Percentiles rank a stretch among this genome's conserved stretches.
phyloP scores from a whole-genome alignment of 1,139 yeast genomes.

The Kodamaea anthophila region DNA sequence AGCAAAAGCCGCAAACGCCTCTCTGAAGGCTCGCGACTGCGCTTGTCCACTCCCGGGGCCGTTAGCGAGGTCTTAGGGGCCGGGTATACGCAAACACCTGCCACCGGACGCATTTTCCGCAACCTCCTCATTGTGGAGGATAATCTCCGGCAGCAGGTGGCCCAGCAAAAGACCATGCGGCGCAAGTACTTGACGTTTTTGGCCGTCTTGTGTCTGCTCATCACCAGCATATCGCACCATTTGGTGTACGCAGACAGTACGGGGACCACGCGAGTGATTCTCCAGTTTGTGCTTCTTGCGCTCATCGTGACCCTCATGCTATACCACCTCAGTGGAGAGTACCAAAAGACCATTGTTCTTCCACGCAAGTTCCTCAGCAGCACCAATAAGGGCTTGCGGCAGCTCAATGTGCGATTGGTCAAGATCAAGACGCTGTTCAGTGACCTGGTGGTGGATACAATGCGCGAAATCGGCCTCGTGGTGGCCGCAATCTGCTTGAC shows the following conservation, averaged over 20 bases:
- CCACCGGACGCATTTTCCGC: slow-evolving; percentile 69
- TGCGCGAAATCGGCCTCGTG: slow-evolving; percentile 34
- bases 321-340: slow-evolving; percentile 86
- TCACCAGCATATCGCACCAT: slow-evolving; percentile 38
- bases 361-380: slow-evolving; percentile 74
- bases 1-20: neutral
- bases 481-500: slow-evolving; percentile 22
- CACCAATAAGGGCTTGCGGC: slow-evolving; percentile 83
- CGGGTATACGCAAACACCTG: slow-evolving; percentile 43
- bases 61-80: slow-evolving; percentile 19
- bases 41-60: slow-evolving; percentile 4
- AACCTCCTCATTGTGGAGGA: slow-evolving; percentile 81
- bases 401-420: slow-evolving; percentile 71
- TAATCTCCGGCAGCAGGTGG: slow-evolving; percentile 71
- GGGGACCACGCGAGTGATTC: slow-evolving; percentile 38
- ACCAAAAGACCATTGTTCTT: slow-evolving; percentile 72
- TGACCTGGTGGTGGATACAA: slow-evolving; percentile 45
- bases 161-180: slow-evolving; percentile 63
- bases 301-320: slow-evolving; percentile 64
- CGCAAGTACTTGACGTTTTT: slow-evolving; percentile 71
- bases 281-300: slow-evolving; percentile 62
- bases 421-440: slow-evolving; percentile 56
- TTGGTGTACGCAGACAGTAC: slow-evolving; percentile 23
- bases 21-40: slow-evolving; percentile 21
- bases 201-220: slow-evolving; percentile 41